Evolutionary conservation across 139 green algal genomes (phyloP).

Genomic region (Prasinococcaceae sp.): DNA sequence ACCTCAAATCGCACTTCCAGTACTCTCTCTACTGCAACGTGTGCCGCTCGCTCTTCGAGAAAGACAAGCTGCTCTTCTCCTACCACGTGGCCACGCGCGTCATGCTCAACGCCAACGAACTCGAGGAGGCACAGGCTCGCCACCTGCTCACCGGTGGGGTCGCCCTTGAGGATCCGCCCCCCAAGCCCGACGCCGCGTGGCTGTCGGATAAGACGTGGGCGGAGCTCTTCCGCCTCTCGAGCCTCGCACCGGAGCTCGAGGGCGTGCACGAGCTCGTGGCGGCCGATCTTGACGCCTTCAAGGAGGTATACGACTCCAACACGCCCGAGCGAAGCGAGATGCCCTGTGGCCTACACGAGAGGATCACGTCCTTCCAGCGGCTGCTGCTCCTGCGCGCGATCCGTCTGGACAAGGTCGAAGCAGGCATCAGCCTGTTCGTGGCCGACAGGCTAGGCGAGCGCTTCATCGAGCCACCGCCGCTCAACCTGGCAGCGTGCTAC

Average conservation of each 20-base stretch:
- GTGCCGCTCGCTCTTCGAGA: conserved; percentile 58
- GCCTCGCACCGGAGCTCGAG: conserved; percentile 12
- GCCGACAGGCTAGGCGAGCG: conserved; percentile 37
- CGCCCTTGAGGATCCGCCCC: conserved; percentile 31
- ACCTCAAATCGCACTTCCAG: conserved; percentile 64
- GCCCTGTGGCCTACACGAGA: not conserved
- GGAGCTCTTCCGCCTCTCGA: conserved; percentile 16
- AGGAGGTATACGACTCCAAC: conserved; percentile 28
- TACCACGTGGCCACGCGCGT: conserved; percentile 48
- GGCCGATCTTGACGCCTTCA: conserved; percentile 25
- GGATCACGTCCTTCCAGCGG: conserved; percentile 19
- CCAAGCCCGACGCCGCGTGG: conserved; percentile 43
- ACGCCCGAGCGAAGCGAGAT: not conserved
- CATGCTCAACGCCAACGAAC: conserved; percentile 31
- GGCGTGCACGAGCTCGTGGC: conserved; percentile 13
- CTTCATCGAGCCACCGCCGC: conserved; percentile 61
- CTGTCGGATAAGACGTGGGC: conserved; percentile 21
- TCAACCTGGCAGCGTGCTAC: conserved; percentile 56
- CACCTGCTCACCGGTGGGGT: conserved; percentile 34
- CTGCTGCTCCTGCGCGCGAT: conserved; percentile 44
- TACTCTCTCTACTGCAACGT: conserved; percentile 26
- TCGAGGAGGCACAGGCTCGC: conserved; percentile 20
- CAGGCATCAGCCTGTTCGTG: conserved; percentile 37
- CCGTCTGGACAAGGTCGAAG: conserved; percentile 42
- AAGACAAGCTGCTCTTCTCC: conserved; percentile 64